Evolutionary conservation across 257 asterid genomes (phyloP).

Genomic region (Mitragyna speciosa): DNA sequence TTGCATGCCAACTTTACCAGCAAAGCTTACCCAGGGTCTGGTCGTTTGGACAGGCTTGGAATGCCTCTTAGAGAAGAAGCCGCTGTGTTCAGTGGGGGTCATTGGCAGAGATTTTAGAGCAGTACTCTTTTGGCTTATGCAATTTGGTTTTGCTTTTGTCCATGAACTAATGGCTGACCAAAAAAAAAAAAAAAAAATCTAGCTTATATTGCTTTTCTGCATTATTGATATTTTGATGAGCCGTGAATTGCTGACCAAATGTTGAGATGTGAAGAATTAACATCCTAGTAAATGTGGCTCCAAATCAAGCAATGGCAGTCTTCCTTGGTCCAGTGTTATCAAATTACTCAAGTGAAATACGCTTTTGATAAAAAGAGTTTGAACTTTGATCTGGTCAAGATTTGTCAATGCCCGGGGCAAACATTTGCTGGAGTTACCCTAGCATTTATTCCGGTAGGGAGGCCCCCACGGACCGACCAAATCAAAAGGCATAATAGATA

Average conservation of each 20-base stretch:
- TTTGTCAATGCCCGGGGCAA: no score
- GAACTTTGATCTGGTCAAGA: no score
- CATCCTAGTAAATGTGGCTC: not conserved
- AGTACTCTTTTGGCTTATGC: no score
- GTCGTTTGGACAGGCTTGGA: conserved; percentile 73
- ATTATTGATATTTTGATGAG: not conserved
- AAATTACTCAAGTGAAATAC: not conserved
- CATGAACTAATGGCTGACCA: not conserved
- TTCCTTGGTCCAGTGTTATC: not conserved
- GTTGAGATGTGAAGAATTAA: not conserved
- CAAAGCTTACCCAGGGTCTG: conserved; percentile 79
- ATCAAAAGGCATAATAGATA: not conserved
- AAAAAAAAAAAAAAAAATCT: not conserved
- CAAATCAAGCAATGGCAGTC: not conserved
- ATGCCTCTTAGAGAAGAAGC: conserved; percentile 58
- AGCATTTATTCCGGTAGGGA: not conserved
- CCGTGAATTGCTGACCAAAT: not conserved
- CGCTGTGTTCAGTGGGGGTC: conserved; percentile 48
- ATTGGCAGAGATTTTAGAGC: conserved; percentile 48
- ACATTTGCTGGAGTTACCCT: not conserved
- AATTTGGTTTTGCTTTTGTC: not conserved
- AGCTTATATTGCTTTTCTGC: not conserved
- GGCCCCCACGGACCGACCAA: not conserved
- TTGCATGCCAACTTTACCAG: conserved; percentile 43
- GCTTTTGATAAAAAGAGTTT: no score